phyloP scores from a whole-genome alignment of 345 rosid genomes.

The Schrenkiella parvula region DNA sequence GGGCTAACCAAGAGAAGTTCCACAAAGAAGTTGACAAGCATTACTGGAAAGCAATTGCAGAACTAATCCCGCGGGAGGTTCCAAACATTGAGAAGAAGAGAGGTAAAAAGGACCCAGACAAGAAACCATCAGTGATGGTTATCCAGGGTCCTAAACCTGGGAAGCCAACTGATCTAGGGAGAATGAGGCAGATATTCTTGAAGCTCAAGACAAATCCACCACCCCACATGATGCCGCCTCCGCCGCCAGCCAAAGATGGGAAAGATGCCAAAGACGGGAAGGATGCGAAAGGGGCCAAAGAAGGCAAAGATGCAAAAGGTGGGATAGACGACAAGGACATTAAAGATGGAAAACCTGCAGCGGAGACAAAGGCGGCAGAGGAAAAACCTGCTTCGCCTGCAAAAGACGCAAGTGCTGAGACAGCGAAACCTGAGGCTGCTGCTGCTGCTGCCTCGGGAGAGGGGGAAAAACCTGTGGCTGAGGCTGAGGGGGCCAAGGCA shows the following conservation, averaged over 20 bases:
- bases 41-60: conserved; percentile 94
- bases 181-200: conserved; percentile 80
- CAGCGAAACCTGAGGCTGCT: conserved; percentile 34
- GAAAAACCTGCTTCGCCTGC: conserved; percentile 36
- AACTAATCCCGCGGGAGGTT: conserved; percentile 85
- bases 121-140: conserved; percentile 56
- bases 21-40: conserved; percentile 85
- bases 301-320: conserved; percentile 35
- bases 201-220: conserved; percentile 87
- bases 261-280: conserved; percentile 43
- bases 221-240: conserved; percentile 88
- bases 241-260: conserved; percentile 45
- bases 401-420: conserved; percentile 38
- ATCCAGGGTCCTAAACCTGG: conserved; percentile 97
- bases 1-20: conserved; percentile 90
- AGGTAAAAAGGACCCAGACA: conserved; percentile 71
- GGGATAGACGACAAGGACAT: conserved; percentile 42
- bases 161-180: conserved; percentile 77
- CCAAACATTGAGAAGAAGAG: conserved; percentile 82
- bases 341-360: conserved; percentile 34
- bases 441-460: conserved; percentile 28
- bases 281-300: conserved; percentile 35
- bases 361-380: conserved; percentile 31
- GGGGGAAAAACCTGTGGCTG: conserved; percentile 34
- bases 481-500: conserved; percentile 34